Evolutionary conservation across 2,329 filamentous ascomycete species (phyloP).

Genomic region (Diatrype stigma): DNA sequence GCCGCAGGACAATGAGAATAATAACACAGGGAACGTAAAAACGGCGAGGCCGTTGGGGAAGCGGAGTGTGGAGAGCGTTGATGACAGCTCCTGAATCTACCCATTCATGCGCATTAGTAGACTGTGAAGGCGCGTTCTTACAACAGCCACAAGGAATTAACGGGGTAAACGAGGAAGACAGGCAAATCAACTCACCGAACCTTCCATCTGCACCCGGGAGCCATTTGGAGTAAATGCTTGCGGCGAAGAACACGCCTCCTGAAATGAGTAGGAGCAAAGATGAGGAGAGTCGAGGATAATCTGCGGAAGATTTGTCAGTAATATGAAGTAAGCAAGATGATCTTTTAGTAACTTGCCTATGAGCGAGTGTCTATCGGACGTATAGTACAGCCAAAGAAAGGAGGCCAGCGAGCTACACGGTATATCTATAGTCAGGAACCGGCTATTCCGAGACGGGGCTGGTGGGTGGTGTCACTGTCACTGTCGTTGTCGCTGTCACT

Average conservation of each 20-base stretch:
- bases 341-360: too few species aligned
- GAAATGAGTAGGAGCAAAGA: slow-evolving; percentile 44
- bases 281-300: slow-evolving; percentile 45
- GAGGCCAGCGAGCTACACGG: slow-evolving; percentile 39
- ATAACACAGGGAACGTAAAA: slow-evolving; percentile 42
- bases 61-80: slow-evolving; percentile 30
- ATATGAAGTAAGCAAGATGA: background rate
- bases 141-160: too few species aligned
- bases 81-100: slow-evolving; percentile 27
- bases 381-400: slow-evolving; percentile 44
- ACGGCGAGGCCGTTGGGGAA: slow-evolving; percentile 44
- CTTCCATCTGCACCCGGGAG: slow-evolving; percentile 44
- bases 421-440: slow-evolving; percentile 1
- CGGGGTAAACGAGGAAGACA: too few species aligned
- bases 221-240: slow-evolving; percentile 41
- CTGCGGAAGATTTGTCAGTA: slow-evolving; percentile 27
- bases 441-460: too few species aligned
- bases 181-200: slow-evolving; percentile 34
- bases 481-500: too few species aligned
- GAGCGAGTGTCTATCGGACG: slow-evolving; percentile 44
- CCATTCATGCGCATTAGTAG: background rate
- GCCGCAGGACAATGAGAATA: slow-evolving; percentile 39
- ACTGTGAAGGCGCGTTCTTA: slow-evolving; percentile 1
- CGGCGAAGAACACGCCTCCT: slow-evolving; percentile 35
- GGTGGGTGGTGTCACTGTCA: too few species aligned